Conservation (phyloP, 257 asterid species). For the Leptodermis oblonga region DNA sequence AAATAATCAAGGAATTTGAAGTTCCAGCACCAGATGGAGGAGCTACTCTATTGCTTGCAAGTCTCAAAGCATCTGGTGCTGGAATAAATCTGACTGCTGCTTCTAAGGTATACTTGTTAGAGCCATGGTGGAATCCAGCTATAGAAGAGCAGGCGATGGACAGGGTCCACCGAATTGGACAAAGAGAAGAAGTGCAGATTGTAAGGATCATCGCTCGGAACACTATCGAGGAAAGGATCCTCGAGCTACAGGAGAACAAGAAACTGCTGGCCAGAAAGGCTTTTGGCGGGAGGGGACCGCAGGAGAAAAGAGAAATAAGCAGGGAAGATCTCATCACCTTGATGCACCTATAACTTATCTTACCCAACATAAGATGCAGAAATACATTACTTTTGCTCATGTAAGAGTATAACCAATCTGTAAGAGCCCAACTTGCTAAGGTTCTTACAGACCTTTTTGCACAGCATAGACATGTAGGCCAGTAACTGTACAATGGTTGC, state of each 20-base stretch:
- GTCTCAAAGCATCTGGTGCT: constrained; percentile 68
- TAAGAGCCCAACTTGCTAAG: background rate
- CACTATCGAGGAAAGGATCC: constrained; percentile 73
- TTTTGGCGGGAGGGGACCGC: constrained; percentile 44
- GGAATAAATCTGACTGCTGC: constrained; percentile 87
- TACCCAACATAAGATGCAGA: background rate
- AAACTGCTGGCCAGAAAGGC: constrained; percentile 61
- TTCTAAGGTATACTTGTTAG: constrained; percentile 69
- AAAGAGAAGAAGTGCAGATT: constrained; percentile 58
- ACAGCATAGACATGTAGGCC: background rate
- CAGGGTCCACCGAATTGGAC: constrained; percentile 89
- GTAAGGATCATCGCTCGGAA: constrained; percentile 72
- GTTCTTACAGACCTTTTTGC: background rate
- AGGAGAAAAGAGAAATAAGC: constrained; percentile 50
- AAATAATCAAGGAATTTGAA: constrained; percentile 59
- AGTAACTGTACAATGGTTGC: background rate
- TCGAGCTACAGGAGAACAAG: constrained; percentile 73
- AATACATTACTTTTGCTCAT: background rate
- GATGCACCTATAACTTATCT: constrained; percentile 48
- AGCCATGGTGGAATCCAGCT: constrained; percentile 99
- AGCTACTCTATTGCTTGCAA: constrained; percentile 79
- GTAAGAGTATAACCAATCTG: background rate
- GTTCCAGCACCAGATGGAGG: constrained; percentile 43
- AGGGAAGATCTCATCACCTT: constrained; percentile 58
- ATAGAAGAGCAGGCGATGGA: constrained; percentile 98